Conservation (phyloP, 1,139 yeast genomes). For the Blastobotrys proliferans region DNA sequence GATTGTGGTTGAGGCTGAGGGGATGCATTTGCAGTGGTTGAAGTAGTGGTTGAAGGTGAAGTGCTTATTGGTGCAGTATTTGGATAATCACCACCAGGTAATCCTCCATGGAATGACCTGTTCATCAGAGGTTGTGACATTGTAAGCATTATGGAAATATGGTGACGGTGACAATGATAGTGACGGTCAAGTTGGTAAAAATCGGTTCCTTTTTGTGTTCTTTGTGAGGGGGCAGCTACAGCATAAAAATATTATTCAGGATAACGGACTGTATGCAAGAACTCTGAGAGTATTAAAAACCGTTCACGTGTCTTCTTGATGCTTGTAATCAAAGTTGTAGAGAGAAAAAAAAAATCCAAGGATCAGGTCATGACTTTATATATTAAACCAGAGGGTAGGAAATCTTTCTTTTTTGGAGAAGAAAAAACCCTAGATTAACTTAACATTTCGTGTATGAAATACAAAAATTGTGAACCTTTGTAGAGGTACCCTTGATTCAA, state of each 20-base stretch:
- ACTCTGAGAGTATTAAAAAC: too few relatives aligned
- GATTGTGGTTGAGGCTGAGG: not conserved
- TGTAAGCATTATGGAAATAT: too few relatives aligned
- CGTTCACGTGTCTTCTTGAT: too few relatives aligned
- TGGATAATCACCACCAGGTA: not conserved
- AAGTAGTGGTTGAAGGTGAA: not conserved
- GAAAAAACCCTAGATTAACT: not conserved
- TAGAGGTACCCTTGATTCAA: too few relatives aligned
- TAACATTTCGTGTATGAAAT: not conserved
- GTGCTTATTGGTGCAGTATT: slow-evolving; percentile 2
- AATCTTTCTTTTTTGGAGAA: not conserved
- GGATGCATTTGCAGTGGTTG: slow-evolving; percentile 3
- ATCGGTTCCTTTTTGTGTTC: too few relatives aligned
- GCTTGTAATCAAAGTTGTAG: not conserved
- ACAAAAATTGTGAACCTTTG: too few relatives aligned
- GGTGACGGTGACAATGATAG: too few relatives aligned
- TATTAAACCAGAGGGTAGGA: slow-evolving; percentile 9
- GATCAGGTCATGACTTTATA: slow-evolving; percentile 9
- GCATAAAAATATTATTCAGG: too few relatives aligned
- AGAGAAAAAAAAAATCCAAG: slow-evolving; percentile 4
- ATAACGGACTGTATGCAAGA: too few relatives aligned
- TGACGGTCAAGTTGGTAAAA: too few relatives aligned
- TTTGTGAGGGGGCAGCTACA: too few relatives aligned
- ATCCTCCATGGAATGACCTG: slow-evolving; percentile 3
- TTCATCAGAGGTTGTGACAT: slow-evolving; percentile 13